Conservation (phyloP, 2,329 filamentous ascomycete genomes). For the Arachnomyces sp. region DNA sequence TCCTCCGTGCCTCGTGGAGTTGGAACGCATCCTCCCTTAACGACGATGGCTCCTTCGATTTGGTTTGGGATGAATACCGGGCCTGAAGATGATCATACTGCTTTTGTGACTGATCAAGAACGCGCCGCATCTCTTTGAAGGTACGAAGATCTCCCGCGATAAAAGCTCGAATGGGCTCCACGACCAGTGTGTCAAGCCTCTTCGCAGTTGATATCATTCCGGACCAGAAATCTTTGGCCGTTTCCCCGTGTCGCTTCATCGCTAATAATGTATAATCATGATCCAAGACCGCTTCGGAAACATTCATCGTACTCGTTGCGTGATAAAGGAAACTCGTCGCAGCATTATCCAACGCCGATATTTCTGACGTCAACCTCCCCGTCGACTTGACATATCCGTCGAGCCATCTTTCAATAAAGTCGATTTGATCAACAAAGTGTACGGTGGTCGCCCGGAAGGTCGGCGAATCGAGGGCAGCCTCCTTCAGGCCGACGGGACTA, state of each 20-base stretch:
- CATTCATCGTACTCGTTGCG: constrained; percentile 62
- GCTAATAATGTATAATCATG: constrained; percentile 91
- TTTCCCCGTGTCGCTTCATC: constrained; percentile 76
- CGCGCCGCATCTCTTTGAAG: constrained; percentile 76
- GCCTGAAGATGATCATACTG: constrained; percentile 73
- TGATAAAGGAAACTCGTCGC: constrained; percentile 70
- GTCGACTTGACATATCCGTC: constrained; percentile 60
- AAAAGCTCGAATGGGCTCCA: constrained; percentile 76
- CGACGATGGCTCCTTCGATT: constrained; percentile 86
- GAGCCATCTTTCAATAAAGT: constrained; percentile 87
- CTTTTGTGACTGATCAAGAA: constrained; percentile 73
- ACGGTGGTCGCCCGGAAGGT: constrained; percentile 82
- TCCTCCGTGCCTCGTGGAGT: constrained; percentile 83
- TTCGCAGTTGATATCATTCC: constrained; percentile 66
- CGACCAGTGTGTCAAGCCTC: constrained; percentile 66
- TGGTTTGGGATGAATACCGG: constrained; percentile 76
- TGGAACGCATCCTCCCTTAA: constrained; percentile 93
- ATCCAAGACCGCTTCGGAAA: constrained; percentile 80
- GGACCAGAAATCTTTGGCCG: constrained; percentile 80
- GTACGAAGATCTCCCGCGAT: constrained; percentile 69
- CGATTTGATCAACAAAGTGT: constrained; percentile 87
- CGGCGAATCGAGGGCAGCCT: constrained; percentile 92
- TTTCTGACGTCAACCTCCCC: constrained; percentile 55
- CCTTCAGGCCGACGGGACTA: constrained; percentile 78
- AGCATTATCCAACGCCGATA: constrained; percentile 68